These are phyloP conservation scores for Coprinopsis cinerea DNA, from an alignment of 768 basidiomycete species.

Conservation along the genomic window DNA sequence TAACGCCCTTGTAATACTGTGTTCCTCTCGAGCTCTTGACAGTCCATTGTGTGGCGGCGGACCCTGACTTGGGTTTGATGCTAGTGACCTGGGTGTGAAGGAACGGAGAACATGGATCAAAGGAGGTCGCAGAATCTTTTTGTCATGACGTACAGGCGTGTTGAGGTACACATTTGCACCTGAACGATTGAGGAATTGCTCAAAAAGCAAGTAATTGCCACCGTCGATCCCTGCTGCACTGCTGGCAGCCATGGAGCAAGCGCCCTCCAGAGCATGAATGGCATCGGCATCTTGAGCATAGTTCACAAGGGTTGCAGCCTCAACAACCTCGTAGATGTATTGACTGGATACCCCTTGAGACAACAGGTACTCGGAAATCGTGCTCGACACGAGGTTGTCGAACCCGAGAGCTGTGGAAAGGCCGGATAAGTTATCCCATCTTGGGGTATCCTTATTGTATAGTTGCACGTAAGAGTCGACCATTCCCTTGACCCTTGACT, in stretches of 20 bases:
- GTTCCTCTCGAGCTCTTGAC: slow-evolving; percentile 44
- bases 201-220: slow-evolving; percentile 85
- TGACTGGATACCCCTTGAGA: slow-evolving; percentile 46
- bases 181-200: slow-evolving; percentile 68
- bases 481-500: slow-evolving; percentile 47
- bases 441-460: slow-evolving; percentile 48
- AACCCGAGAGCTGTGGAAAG: slow-evolving; percentile 51
- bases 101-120: not conserved
- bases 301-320: slow-evolving; percentile 77
- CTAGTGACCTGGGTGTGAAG: slow-evolving; percentile 39
- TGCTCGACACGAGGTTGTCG: slow-evolving; percentile 41
- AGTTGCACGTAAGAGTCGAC: slow-evolving; percentile 47
- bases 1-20: slow-evolving; percentile 60
- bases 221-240: slow-evolving; percentile 64
- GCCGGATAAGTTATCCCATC: slow-evolving; percentile 57
- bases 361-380: slow-evolving; percentile 52
- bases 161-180: slow-evolving; percentile 65
- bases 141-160: slow-evolving; percentile 45
- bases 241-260: slow-evolving; percentile 62
- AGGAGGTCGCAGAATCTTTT: too few relatives aligned
- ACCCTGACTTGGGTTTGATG: slow-evolving; percentile 39
- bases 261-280: slow-evolving; percentile 76
- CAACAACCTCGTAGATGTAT: slow-evolving; percentile 71
- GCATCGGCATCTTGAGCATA: slow-evolving; percentile 71
- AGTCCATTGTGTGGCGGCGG: slow-evolving; percentile 41